A percentile compares a stretch with the other conserved stretches of the same genome.
These are phyloP conservation scores for Plectosphaerella cucumerina DNA, from an alignment of 2,329 filamentous ascomycete species.

Conservation along the genomic window DNA sequence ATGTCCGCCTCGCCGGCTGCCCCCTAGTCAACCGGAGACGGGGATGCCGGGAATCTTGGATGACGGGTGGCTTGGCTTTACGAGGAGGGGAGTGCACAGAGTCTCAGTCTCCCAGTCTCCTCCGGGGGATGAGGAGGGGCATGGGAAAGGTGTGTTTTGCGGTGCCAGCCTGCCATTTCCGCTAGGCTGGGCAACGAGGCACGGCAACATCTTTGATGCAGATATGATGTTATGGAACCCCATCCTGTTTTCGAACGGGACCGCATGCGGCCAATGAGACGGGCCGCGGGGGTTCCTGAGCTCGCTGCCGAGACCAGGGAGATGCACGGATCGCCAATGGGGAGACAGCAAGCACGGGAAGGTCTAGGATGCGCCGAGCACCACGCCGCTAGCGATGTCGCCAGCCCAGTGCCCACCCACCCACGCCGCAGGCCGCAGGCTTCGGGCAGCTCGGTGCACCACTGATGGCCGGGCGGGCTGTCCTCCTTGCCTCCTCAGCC, in stretches of 20 bases:
- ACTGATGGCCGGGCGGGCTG: no score
- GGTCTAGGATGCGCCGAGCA: neutral
- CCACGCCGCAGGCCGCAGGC: no score
- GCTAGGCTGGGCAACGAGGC: neutral
- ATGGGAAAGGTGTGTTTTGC: constrained; percentile 2
- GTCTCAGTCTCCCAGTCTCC: neutral
- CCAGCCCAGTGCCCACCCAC: neutral
- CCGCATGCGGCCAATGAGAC: constrained; percentile 4
- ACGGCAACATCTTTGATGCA: constrained; percentile 1
- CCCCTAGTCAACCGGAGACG: neutral
- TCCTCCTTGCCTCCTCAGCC: no score
- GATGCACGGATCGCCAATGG: constrained; percentile 1
- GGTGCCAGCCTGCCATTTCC: neutral
- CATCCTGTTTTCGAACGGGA: constrained; percentile 2
- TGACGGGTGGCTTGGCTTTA: neutral
- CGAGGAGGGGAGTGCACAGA: neutral
- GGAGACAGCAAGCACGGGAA: neutral
- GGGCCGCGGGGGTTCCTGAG: constrained; percentile 1
- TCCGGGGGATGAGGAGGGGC: neutral
- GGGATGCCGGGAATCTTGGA: neutral
- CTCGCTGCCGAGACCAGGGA: constrained; percentile 1
- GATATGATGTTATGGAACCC: constrained; percentile 3
- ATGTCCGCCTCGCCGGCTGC: no score
- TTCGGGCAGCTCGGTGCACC: no score
- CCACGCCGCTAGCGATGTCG: neutral